These are phyloP conservation scores for Yamadazyma jaroonii DNA, from an alignment of 1,139 yeast species.

Conservation along the genomic window DNA sequence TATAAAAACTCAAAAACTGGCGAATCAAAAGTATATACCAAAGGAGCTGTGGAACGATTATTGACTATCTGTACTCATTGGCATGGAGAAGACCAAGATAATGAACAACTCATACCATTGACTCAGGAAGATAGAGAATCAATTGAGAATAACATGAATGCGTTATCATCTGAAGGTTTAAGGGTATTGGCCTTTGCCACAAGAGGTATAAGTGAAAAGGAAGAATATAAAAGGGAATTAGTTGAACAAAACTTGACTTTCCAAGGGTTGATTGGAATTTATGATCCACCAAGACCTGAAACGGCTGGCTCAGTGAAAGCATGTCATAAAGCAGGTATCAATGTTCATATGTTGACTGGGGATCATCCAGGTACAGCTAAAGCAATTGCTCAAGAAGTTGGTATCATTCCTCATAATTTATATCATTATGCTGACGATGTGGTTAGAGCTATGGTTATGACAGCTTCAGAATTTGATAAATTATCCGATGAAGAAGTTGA, in stretches of 20 bases:
- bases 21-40: conserved; percentile 31
- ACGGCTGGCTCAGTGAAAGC: conserved; percentile 41
- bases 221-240: conserved; percentile 16
- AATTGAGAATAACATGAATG: conserved; percentile 32
- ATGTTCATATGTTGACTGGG: conserved; percentile 54
- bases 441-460: conserved; percentile 35
- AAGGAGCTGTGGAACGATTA: conserved; percentile 55
- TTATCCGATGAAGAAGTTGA: conserved; percentile 30
- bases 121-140: conserved; percentile 22
- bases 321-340: conserved; percentile 52
- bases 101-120: conserved; percentile 11
- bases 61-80: conserved; percentile 36
- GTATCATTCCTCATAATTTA: conserved; percentile 43
- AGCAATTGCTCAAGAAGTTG: conserved; percentile 52
- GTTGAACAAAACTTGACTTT: conserved; percentile 37
- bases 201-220: conserved; percentile 11
- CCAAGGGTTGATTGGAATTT: conserved; percentile 50
- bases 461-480: conserved; percentile 47
- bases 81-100: conserved; percentile 25
- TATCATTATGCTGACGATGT: conserved; percentile 34
- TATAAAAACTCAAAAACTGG: conserved; percentile 21
- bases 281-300: conserved; percentile 56
- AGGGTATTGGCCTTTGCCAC: conserved; percentile 47
- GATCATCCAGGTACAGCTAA: conserved; percentile 54
- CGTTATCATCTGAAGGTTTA: conserved; percentile 40